Conservation (phyloP, 2,329 filamentous ascomycete genomes). For the Thielaviopsis musarum region DNA sequence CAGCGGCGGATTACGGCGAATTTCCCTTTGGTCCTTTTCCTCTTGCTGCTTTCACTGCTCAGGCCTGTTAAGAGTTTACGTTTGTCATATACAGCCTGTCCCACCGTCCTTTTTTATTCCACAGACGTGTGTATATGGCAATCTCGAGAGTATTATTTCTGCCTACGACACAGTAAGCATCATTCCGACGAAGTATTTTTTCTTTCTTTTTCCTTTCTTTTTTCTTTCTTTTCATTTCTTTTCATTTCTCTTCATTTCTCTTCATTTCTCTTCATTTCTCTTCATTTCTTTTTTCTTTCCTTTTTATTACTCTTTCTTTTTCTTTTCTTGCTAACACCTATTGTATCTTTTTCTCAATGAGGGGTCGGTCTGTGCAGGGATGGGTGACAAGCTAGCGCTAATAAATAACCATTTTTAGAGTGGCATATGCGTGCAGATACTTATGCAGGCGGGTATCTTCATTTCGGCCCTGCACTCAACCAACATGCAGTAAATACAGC, state of each 20-base stretch:
- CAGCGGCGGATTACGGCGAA: neutral
- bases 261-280: no score
- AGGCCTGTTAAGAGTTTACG: no score
- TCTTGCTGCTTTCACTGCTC: no score
- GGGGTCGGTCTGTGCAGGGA: neutral
- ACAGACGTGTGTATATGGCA: neutral
- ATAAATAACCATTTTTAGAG: neutral
- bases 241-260: no score
- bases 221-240: no score
- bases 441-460: neutral
- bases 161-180: no score
- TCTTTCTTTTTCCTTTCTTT: neutral
- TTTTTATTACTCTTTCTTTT: no score
- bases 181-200: no score
- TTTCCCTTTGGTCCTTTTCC: neutral
- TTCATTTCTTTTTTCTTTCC: no score
- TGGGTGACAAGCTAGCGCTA: neutral
- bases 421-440: neutral
- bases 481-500: neutral
- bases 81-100: no score
- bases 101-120: no score
- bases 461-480: neutral
- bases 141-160: neutral
- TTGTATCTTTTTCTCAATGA: neutral
- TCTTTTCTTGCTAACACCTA: neutral